Evolutionary conservation across 768 basidiomycete genomes (phyloP), one percentile per base, ranked within the genome.

Genomic region (Boletus eberwhitei): DNA sequence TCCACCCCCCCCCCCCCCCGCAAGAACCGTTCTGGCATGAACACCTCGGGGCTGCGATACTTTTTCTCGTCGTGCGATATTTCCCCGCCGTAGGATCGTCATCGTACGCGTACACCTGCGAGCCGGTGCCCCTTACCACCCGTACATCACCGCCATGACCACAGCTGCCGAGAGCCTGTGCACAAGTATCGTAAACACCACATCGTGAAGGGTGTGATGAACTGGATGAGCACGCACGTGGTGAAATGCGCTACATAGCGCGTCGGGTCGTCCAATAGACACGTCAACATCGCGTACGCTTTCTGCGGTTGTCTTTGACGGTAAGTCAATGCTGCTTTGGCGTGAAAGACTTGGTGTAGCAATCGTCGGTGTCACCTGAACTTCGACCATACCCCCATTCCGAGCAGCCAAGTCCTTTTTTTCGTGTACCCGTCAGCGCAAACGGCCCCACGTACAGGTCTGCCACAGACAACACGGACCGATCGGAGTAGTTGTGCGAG

Each of bases 401-500:
- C n/a, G n/a, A n/a, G 32, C 46, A 63, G 19, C 57, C 55, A 21
- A 68, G 62, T 22, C 63, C 62, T 47, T 24, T 24, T 36, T 4
- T 36, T 16, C 32, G n/a, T 43, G 8, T 12, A 6, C 2, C 6
- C 11, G 3, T 50, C n/a, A 48, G 21, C 12, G 29, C 7, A 37
- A 38, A 22, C 12, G 29, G 1, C 6, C 29, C 29, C 21, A 51
- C 57, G 26, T 31, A 54, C 64, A 60, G 7, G 1, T 50, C 48
- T 8, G 48, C 48, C 12, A 13, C 17, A 22, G 50, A 21, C 5
- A 35, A 42, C 5, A 12, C 9, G 9, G 64, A 47, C 6, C 59
- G 47, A 45, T 59, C 57, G 40, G 79, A 83, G 60, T 83, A 84
- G 19, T 79, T 78, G 11, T 75, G 63, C 45, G 81, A 77, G 31